Percentiles rank a stretch among this genome's conserved stretches.
phyloP scores from a whole-genome alignment of 2,329 filamentous ascomycete genomes.

The Neoascochyta sp. region DNA sequence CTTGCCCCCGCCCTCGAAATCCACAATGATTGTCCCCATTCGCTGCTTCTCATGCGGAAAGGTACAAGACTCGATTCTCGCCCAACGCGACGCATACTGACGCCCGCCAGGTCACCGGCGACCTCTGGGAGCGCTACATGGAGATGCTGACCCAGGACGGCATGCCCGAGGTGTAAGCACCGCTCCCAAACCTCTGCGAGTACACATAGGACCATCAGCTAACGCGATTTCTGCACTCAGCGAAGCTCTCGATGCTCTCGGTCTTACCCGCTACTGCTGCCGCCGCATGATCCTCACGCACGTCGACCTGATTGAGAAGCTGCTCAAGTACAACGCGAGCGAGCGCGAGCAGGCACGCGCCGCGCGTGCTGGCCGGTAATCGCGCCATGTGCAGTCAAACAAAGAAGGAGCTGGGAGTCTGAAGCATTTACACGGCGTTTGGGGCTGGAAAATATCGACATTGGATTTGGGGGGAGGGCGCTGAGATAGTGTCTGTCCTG shows the following conservation, averaged over 20 bases:
- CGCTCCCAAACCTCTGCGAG: neutral
- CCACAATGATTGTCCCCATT: slow-evolving; percentile 97
- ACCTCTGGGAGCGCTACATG: slow-evolving; percentile 96
- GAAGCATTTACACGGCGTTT: slow-evolving; percentile 21
- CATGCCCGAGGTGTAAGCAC: slow-evolving; percentile 34
- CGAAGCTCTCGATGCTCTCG: slow-evolving; percentile 92
- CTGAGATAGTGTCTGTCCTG: neutral
- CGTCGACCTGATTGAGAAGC: slow-evolving; percentile 97
- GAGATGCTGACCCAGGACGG: slow-evolving; percentile 70
- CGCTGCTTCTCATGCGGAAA: slow-evolving; percentile 99
- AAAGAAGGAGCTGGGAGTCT: slow-evolving; percentile 9
- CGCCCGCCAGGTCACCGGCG: slow-evolving; percentile 76
- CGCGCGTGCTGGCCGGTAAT: slow-evolving; percentile 20
- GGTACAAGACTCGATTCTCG: slow-evolving; percentile 56
- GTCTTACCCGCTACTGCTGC: slow-evolving; percentile 95
- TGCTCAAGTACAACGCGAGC: slow-evolving; percentile 56
- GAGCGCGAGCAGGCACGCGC: slow-evolving; percentile 35
- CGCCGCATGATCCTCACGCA: slow-evolving; percentile 99
- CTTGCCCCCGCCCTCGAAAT: no score
- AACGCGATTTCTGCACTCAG: slow-evolving; percentile 47
- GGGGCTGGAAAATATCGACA: slow-evolving; percentile 4
- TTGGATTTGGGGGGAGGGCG: neutral
- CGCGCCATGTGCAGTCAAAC: neutral
- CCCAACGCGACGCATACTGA: slow-evolving; percentile 23
- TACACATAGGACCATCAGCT: neutral